phyloP scores from a whole-genome alignment of 805 yeast species.

The Lipomyces starkeyi region DNA sequence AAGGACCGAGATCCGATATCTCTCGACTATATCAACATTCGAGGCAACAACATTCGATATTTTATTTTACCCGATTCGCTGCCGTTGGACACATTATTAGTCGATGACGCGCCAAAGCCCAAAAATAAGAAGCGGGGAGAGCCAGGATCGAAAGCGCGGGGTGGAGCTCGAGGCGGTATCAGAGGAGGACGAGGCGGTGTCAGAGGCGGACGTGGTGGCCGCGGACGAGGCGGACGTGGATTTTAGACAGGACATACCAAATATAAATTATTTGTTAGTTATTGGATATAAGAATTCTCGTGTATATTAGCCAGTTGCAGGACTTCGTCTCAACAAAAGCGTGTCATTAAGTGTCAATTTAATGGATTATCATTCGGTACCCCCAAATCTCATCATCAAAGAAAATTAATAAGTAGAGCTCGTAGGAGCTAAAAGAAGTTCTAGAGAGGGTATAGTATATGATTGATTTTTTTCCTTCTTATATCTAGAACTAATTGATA shows the following conservation, averaged over 20 bases:
- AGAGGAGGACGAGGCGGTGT: conserved; percentile 42
- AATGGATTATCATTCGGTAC: neutral
- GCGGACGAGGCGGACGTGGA: conserved; percentile 43
- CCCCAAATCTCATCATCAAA: neutral
- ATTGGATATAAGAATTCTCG: neutral
- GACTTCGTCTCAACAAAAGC: neutral
- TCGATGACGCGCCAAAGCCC: conserved; percentile 53
- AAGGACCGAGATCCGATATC: conserved; percentile 70
- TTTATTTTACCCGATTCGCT: conserved; percentile 84
- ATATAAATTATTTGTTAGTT: neutral
- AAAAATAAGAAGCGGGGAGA: conserved; percentile 42
- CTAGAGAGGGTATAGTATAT: conserved; percentile 11
- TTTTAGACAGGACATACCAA: conserved; percentile 17
- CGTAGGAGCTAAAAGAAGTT: neutral
- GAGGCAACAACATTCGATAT: conserved; percentile 89
- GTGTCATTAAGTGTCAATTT: conserved; percentile 11
- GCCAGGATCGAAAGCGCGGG: conserved; percentile 37
- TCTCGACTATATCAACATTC: conserved; percentile 77
- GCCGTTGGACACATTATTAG: conserved; percentile 59
- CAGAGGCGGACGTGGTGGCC: conserved; percentile 41
- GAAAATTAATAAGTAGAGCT: neutral
- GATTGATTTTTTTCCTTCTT: neutral
- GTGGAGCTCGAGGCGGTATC: conserved; percentile 40
- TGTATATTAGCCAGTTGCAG: conserved; percentile 1
- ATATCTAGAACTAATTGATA: neutral